phyloP scores from a whole-genome alignment of 2,329 filamentous ascomycete genomes.

The Xylariaceae sp. region DNA sequence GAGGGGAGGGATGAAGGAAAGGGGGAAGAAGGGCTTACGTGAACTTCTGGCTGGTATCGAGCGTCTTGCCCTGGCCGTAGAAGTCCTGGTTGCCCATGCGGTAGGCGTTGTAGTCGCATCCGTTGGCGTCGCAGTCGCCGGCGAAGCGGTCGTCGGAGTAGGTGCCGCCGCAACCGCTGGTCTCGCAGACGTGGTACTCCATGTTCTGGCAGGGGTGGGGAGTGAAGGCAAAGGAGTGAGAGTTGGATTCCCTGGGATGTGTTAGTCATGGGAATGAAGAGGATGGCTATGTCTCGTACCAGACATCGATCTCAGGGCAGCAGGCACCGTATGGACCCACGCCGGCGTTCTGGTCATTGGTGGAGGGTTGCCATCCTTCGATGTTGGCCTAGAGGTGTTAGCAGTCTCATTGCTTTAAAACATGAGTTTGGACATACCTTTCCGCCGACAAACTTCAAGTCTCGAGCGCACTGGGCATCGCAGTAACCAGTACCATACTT shows the following conservation, averaged over 20 bases:
- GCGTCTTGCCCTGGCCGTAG: slow-evolving; percentile 52
- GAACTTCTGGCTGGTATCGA: slow-evolving; percentile 53
- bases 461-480: slow-evolving; percentile 44
- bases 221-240: slow-evolving; percentile 54
- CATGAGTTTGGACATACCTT: slow-evolving; percentile 17
- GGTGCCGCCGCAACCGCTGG: slow-evolving; percentile 43
- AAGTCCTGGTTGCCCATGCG: slow-evolving; percentile 56
- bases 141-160: slow-evolving; percentile 48
- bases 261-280: slow-evolving; percentile 8
- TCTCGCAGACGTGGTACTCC: slow-evolving; percentile 45
- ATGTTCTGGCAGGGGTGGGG: slow-evolving; percentile 54
- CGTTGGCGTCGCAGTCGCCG: slow-evolving; percentile 59
- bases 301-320: slow-evolving; percentile 57
- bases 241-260: slow-evolving; percentile 48
- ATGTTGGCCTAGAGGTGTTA: slow-evolving; percentile 36
- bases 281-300: slow-evolving; percentile 33
- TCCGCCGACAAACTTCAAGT: slow-evolving; percentile 51
- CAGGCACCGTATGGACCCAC: slow-evolving; percentile 47
- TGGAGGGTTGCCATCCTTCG: slow-evolving; percentile 45
- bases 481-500: slow-evolving; percentile 55
- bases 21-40: slow-evolving; percentile 35
- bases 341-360: slow-evolving; percentile 48
- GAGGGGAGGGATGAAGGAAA: background rate
- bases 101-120: slow-evolving; percentile 64
- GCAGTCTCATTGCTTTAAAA: too few relatives aligned